Conservation (phyloP, 2,329 filamentous ascomycete species). For the Ceratocystiopsis minuta region DNA sequence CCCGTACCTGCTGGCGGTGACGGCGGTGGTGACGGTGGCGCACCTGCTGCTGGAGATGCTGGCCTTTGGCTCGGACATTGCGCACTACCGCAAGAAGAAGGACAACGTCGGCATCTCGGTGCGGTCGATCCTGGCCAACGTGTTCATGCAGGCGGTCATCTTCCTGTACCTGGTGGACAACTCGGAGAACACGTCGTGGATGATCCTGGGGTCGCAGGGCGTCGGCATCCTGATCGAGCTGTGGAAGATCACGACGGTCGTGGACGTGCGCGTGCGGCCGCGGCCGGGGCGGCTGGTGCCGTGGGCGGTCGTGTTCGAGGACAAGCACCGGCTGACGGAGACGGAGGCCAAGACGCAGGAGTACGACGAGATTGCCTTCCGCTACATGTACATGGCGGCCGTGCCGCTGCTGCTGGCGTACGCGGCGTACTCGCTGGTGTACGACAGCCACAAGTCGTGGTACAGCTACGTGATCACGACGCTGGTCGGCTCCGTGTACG, state of each 20-base stretch:
- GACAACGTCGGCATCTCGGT: conserved; percentile 95
- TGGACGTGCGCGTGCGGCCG: conserved; percentile 68
- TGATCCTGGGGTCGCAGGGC: conserved; percentile 89
- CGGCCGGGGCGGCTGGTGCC: conserved; percentile 54
- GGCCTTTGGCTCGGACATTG: conserved; percentile 93
- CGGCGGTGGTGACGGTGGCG: conserved; percentile 64
- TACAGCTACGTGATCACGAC: conserved; percentile 93
- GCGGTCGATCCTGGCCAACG: conserved; percentile 87
- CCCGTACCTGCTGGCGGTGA: conserved; percentile 72
- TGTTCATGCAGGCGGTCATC: conserved; percentile 92
- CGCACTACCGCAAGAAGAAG: conserved; percentile 99
- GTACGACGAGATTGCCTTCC: conserved; percentile 95
- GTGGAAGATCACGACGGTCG: conserved; percentile 95
- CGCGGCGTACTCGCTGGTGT: conserved; percentile 75
- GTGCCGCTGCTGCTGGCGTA: conserved; percentile 79
- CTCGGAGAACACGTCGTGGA: conserved; percentile 95
- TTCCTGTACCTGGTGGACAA: conserved; percentile 96
- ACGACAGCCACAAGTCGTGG: conserved; percentile 95
- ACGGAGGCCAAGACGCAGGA: conserved; percentile 97
- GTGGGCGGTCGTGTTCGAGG: conserved; percentile 71
- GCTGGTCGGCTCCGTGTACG: conserved; percentile 88
- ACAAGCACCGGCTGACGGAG: conserved; percentile 90
- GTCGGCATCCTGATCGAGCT: conserved; percentile 53
- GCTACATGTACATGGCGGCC: conserved; percentile 86
- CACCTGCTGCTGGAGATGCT: conserved; percentile 93